Evolutionary conservation across 164 flowering plant species (phyloP), one percentile per base, ranked within the genome.

Genomic region (Nymphaea thermarum): DNA sequence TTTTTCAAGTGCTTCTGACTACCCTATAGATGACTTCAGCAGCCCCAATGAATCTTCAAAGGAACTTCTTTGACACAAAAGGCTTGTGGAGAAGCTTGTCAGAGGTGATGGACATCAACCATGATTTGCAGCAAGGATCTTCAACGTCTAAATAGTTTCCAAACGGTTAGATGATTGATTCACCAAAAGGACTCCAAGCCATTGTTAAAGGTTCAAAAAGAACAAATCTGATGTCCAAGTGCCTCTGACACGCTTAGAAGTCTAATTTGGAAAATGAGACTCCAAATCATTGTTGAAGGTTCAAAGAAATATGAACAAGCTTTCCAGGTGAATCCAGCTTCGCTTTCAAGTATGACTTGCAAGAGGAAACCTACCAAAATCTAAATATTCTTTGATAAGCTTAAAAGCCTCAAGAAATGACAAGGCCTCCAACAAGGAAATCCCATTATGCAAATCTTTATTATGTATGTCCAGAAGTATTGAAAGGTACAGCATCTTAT

Each of bases 281-380:
- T 0, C 36, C 36, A 25, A 25, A 25, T 25, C 36, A 25, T 25
- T 25, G 36, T 25, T 10, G 14, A 51, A 51, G 57, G 57, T 51
- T 51, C 73, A 67, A 70, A 65, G 62, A 66, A 72, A 25, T 60
- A 71, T 67, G 68, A 44, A 64, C 59, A 64, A 72, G 43, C 71
- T 70, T 71, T 70, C 75, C 72, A 65, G 83, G 75, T 64, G 72
- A 79, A 74, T 76, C 84, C 89, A 78, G 78, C 83, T 77, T 78
- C 61, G 74, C 65, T 70, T 65, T 75, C 68, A 70, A 68, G 55
- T 17, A 70, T 65, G 70, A 64, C 43, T 63, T 68, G 71, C 67
- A 67, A 42, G 70, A 67, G 68, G 75, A 72, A 67, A 60, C 71
- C 61, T 77, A 65, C 15, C 45, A 61, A 4, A 61, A 11, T 69